Evolutionary conservation across 371 early-diverging fungal species (phyloP).

Genomic region (Zychaea mexicana): DNA sequence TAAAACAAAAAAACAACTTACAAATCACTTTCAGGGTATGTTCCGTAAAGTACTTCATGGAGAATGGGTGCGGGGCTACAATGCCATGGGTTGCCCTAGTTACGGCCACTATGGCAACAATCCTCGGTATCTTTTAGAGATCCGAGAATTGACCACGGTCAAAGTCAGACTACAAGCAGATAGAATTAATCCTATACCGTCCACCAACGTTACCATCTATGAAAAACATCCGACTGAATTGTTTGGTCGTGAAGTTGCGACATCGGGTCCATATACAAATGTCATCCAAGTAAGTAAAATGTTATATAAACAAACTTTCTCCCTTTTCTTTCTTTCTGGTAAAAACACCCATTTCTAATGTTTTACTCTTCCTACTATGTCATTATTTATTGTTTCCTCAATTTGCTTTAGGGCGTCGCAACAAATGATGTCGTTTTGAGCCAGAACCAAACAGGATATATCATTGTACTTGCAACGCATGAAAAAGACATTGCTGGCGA

Average conservation of each 20-base stretch:
- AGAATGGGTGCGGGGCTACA: conserved; percentile 66
- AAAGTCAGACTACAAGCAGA: conserved; percentile 76
- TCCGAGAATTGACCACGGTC: conserved; percentile 62
- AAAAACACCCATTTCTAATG: neutral
- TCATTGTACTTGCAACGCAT: conserved; percentile 65
- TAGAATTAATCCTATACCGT: conserved; percentile 64
- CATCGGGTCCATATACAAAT: conserved; percentile 78
- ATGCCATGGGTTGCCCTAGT: conserved; percentile 69
- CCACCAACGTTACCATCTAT: conserved; percentile 73
- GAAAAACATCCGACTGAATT: conserved; percentile 59
- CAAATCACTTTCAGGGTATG: conserved; percentile 57
- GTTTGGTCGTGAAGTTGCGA: conserved; percentile 63
- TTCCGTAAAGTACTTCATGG: conserved; percentile 68
- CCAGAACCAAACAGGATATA: conserved; percentile 57
- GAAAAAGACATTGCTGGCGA: conserved; percentile 56
- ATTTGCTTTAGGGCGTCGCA: conserved; percentile 51
- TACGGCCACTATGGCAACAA: conserved; percentile 65
- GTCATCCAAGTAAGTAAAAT: conserved; percentile 56
- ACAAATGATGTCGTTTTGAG: conserved; percentile 51
- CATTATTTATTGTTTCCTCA: too few relatives aligned
- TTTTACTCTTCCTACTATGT: neutral
- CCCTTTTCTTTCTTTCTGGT: neutral
- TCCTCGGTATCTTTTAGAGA: conserved; percentile 68
- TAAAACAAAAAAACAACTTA: neutral
- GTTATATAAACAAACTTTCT: too few relatives aligned